Conservation (phyloP, 2,329 filamentous ascomycete species). For the Xylaria sp. region DNA sequence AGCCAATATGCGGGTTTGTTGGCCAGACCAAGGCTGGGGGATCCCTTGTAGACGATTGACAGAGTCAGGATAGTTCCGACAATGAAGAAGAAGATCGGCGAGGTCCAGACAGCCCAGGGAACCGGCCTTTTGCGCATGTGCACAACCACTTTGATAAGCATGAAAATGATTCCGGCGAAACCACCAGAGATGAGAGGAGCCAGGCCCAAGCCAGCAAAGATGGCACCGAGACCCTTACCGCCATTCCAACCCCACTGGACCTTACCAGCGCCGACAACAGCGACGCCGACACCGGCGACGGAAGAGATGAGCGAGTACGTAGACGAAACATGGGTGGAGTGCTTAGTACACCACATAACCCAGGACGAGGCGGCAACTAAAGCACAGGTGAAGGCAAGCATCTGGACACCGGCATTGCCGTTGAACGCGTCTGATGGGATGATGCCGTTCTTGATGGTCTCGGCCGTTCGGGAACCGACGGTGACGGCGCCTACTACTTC, state of each 20-base stretch:
- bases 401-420: constrained; percentile 67
- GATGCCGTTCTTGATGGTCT: constrained; percentile 81
- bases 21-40: constrained; percentile 67
- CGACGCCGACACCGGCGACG: constrained; percentile 72
- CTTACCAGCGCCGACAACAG: constrained; percentile 63
- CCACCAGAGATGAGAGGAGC: constrained; percentile 69
- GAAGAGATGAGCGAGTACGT: constrained; percentile 74
- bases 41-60: constrained; percentile 82
- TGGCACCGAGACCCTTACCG: constrained; percentile 72
- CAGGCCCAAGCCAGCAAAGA: constrained; percentile 74
- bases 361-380: constrained; percentile 69
- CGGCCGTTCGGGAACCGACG: constrained; percentile 71
- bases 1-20: constrained; percentile 73
- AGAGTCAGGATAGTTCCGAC: constrained; percentile 76
- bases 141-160: constrained; percentile 73
- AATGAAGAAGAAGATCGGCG: constrained; percentile 79
- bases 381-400: constrained; percentile 70
- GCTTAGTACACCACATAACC: constrained; percentile 80
- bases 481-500: constrained; percentile 71
- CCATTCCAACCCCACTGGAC: constrained; percentile 74
- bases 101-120: constrained; percentile 73
- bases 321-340: constrained; percentile 75
- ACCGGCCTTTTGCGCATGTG: constrained; percentile 74
- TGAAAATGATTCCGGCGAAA: constrained; percentile 72
- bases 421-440: constrained; percentile 65